phyloP scores from a whole-genome alignment of 805 yeast species.

The Myxozyma monticola region DNA sequence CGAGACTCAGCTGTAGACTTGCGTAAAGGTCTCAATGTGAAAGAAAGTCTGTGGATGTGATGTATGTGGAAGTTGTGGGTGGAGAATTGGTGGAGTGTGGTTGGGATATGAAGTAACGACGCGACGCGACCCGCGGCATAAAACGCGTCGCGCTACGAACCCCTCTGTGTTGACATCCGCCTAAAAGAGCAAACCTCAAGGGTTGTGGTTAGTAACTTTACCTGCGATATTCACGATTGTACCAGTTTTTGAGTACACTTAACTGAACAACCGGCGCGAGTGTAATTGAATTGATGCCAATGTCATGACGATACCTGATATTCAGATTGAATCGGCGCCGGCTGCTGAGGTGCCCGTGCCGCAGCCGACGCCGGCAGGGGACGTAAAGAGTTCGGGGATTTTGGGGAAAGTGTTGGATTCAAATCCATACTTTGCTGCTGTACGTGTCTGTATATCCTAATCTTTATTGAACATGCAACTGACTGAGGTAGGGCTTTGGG shows the following conservation, averaged over 20 bases:
- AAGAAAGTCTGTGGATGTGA: too few species aligned
- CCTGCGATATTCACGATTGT: background rate
- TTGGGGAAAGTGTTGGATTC: conserved; percentile 39
- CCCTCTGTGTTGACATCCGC: background rate
- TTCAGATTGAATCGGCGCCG: background rate
- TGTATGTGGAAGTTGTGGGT: too few species aligned
- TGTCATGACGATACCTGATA: background rate
- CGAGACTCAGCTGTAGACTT: background rate
- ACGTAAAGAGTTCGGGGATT: background rate
- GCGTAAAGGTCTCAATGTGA: too few species aligned
- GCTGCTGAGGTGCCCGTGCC: background rate
- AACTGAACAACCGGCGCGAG: background rate
- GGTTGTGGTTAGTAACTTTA: too few species aligned
- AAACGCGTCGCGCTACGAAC: background rate
- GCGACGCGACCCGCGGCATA: background rate
- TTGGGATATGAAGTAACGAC: background rate
- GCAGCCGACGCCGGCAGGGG: background rate
- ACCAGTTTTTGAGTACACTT: background rate
- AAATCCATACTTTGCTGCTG: conserved; percentile 95
- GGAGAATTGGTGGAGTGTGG: background rate
- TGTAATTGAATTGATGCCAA: background rate
- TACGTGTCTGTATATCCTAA: conserved; percentile 1
- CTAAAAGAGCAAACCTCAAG: background rate
- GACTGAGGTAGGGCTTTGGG: conserved; percentile 71
- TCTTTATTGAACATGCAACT: background rate